Percentiles rank a stretch among this genome's conserved stretches.
phyloP scores from a whole-genome alignment of 495 filamentous ascomycete genomes.

The Halenospora varia region DNA sequence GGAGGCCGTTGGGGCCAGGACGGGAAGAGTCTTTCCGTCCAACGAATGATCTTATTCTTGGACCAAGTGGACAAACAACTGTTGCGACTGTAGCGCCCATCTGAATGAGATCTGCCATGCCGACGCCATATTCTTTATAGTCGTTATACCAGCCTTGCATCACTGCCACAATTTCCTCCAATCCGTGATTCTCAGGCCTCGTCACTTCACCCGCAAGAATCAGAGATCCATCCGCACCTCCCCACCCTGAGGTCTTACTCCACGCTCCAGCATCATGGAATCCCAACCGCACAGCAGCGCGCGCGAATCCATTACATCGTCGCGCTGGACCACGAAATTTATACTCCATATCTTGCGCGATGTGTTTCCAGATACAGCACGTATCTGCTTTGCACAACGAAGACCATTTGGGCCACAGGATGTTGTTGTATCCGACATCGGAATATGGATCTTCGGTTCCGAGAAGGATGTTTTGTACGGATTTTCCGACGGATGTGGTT shows the following conservation, averaged over 20 bases:
- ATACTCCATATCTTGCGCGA: slow-evolving; percentile 32
- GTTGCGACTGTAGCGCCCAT: slow-evolving; percentile 28
- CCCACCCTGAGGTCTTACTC: slow-evolving; percentile 21
- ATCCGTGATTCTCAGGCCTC: slow-evolving; percentile 26
- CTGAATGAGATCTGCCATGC: slow-evolving; percentile 32
- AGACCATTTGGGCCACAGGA: slow-evolving; percentile 1
- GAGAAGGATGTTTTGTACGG: slow-evolving; percentile 5
- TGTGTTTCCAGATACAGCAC: slow-evolving; percentile 40
- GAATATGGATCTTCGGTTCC: slow-evolving; percentile 3
- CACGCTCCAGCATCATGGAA: slow-evolving; percentile 35
- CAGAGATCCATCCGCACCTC: slow-evolving; percentile 32
- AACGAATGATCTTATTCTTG: slow-evolving; percentile 33
- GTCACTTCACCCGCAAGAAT: slow-evolving; percentile 25
- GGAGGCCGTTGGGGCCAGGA: slow-evolving; percentile 27
- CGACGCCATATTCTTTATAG: slow-evolving; percentile 24
- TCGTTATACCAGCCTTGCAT: slow-evolving; percentile 21
- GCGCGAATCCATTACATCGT: slow-evolving; percentile 22
- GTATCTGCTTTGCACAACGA: slow-evolving; percentile 17
- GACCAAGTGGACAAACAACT: slow-evolving; percentile 30
- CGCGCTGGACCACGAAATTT: slow-evolving; percentile 25
- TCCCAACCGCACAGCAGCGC: slow-evolving; percentile 30
- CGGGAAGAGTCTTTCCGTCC: slow-evolving; percentile 33
- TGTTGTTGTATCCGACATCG: not conserved
- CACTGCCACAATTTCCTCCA: slow-evolving; percentile 20
- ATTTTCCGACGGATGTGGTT: slow-evolving; percentile 1